Evolutionary conservation across 2,329 filamentous ascomycete genomes (phyloP).

Genomic region (Xylaria sp.): DNA sequence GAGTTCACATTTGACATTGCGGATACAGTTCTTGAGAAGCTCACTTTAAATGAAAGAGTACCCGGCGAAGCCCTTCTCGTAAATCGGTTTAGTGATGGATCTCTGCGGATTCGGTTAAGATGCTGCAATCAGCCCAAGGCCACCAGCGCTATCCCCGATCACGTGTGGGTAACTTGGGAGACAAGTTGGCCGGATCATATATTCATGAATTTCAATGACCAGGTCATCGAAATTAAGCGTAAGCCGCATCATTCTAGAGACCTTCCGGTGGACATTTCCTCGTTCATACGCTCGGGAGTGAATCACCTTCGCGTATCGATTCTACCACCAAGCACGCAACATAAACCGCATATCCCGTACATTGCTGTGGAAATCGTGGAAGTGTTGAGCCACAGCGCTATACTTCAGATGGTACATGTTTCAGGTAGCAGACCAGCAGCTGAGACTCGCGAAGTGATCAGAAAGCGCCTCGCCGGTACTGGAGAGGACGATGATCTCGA

Average conservation of each 20-base stretch:
- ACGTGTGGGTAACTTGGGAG: constrained; percentile 71
- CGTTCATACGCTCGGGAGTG: constrained; percentile 63
- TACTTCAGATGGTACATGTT: constrained; percentile 55
- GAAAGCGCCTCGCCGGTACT: constrained; percentile 54
- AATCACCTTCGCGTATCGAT: constrained; percentile 71
- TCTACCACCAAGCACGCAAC: constrained; percentile 37
- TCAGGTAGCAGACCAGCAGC: constrained; percentile 56
- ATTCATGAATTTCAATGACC: constrained; percentile 74
- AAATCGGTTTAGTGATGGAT: constrained; percentile 60
- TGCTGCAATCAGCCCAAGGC: constrained; percentile 60
- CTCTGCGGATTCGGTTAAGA: constrained; percentile 74
- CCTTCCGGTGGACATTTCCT: constrained; percentile 78
- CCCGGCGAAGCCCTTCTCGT: constrained; percentile 51
- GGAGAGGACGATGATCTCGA: constrained; percentile 71
- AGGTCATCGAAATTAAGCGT: constrained; percentile 67
- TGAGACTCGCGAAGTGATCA: constrained; percentile 68
- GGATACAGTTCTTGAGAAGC: constrained; percentile 48
- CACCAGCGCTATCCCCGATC: constrained; percentile 52
- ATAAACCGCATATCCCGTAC: constrained; percentile 59
- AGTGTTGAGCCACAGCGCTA: constrained; percentile 59
- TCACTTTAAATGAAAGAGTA: constrained; percentile 51
- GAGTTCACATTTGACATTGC: constrained; percentile 61
- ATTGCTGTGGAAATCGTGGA: constrained; percentile 78
- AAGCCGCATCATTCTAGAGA: constrained; percentile 81
- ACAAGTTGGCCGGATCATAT: constrained; percentile 77